phyloP scores from a whole-genome alignment of 2,329 filamentous ascomycete species.

The Nigrospora sphaerica region DNA sequence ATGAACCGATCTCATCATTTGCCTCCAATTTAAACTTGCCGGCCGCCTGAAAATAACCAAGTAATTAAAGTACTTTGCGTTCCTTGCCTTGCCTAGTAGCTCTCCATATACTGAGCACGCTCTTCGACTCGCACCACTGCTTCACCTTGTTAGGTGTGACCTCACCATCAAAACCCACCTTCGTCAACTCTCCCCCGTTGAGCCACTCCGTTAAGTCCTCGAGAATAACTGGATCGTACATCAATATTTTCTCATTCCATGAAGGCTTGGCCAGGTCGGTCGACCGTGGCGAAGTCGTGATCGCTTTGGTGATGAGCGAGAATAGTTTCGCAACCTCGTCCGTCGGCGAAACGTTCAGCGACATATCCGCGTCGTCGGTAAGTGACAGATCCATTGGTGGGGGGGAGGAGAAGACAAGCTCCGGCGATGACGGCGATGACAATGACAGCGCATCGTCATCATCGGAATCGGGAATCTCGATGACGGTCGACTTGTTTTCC shows the following conservation, averaged over 20 bases:
- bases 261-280: constrained; percentile 47
- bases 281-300: constrained; percentile 42
- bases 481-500: constrained; percentile 25
- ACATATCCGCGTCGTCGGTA: constrained; percentile 33
- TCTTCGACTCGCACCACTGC: constrained; percentile 83
- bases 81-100: too few relatives aligned
- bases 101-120: constrained; percentile 49
- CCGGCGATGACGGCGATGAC: constrained; percentile 26
- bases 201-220: constrained; percentile 83
- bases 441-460: constrained; percentile 23
- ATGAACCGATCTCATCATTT: too few relatives aligned
- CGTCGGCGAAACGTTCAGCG: constrained; percentile 34
- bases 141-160: constrained; percentile 62
- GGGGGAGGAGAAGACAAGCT: constrained; percentile 36
- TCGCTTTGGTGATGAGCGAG: constrained; percentile 44
- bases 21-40: too few relatives aligned
- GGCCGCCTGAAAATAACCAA: too few relatives aligned
- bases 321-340: constrained; percentile 40
- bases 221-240: constrained; percentile 85
- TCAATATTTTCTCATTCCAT: constrained; percentile 88
- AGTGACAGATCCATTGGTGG: constrained; percentile 32
- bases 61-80: too few relatives aligned
- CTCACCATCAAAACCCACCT: constrained; percentile 58
- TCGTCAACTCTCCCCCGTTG: constrained; percentile 61
- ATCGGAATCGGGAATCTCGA: constrained; percentile 49